These are phyloP conservation scores for Trypanosoma cruzi DNA, from an alignment of 208 protist genomes.

Conservation along the genomic window DNA sequence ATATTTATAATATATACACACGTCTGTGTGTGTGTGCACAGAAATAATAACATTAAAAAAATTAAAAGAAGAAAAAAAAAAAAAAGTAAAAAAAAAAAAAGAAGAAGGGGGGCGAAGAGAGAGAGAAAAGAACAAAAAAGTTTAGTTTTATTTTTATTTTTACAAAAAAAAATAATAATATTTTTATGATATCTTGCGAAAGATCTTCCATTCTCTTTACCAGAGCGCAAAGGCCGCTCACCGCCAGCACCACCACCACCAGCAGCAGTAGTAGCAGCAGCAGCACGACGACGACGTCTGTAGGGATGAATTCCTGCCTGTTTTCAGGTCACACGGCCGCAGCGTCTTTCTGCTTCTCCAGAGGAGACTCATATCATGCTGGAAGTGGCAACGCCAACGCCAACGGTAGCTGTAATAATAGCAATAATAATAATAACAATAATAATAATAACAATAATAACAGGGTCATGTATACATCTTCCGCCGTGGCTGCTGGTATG, in stretches of 20 bases:
- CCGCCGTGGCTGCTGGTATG: too few species aligned
- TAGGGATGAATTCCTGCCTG: background rate
- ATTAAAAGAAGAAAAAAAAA: background rate
- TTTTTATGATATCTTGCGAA: slow-evolving; percentile 12
- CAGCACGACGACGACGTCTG: too few species aligned
- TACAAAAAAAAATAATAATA: slow-evolving; percentile 6
- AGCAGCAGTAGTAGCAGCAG: too few species aligned
- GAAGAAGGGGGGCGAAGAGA: background rate
- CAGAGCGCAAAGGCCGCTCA: background rate
- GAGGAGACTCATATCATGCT: background rate
- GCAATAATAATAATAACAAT: slow-evolving; percentile 8
- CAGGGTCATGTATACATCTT: background rate
- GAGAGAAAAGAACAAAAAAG: background rate
- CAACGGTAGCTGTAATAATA: too few species aligned
- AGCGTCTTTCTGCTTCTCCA: background rate
- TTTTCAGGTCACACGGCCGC: background rate
- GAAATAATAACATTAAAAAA: slow-evolving; percentile 1
- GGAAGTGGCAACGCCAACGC: background rate
- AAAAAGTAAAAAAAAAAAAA: background rate
- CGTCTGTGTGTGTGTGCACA: too few species aligned
- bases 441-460: slow-evolving; percentile 13
- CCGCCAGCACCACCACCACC: background rate
- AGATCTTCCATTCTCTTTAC: slow-evolving; percentile 2
- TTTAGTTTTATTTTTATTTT: too few species aligned
- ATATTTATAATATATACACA: background rate